Conservation (phyloP, 169 alveolate species). For the Plasmodium vinckei region DNA sequence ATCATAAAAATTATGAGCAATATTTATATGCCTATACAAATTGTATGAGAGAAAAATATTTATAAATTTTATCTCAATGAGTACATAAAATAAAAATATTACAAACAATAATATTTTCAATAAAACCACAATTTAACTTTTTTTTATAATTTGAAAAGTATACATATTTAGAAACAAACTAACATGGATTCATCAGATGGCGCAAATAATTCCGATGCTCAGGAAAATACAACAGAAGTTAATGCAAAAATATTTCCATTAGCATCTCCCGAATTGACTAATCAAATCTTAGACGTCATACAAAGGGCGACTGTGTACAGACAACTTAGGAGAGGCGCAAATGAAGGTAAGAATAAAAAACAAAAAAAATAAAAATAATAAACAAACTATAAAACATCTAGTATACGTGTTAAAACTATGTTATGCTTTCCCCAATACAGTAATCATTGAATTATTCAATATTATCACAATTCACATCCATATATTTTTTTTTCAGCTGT, state of each 20-base stretch:
- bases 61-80: too few relatives aligned
- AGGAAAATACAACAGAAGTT: slow-evolving; percentile 67
- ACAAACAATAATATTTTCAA: not conserved
- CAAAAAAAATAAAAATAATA: too few relatives aligned
- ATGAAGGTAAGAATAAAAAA: slow-evolving; percentile 86
- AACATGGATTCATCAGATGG: slow-evolving; percentile 2
- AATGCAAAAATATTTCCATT: slow-evolving; percentile 93
- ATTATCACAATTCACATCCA: not conserved
- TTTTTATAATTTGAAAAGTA: too few relatives aligned
- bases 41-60: not conserved
- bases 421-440: too few relatives aligned
- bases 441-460: too few relatives aligned
- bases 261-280: slow-evolving; percentile 91
- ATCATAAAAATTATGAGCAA: too few relatives aligned
- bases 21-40: not conserved
- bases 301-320: slow-evolving; percentile 95
- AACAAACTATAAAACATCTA: too few relatives aligned
- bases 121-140: too few relatives aligned
- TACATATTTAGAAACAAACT: not conserved
- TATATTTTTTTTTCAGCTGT: slow-evolving; percentile 92
- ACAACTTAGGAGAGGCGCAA: slow-evolving; percentile 96
- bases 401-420: too few relatives aligned
- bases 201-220: slow-evolving; percentile 3
- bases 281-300: slow-evolving; percentile 90
- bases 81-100: slow-evolving; percentile 4